Conservation (phyloP, 1,139 yeast species). For the Candida pseudoviswanathii region DNA sequence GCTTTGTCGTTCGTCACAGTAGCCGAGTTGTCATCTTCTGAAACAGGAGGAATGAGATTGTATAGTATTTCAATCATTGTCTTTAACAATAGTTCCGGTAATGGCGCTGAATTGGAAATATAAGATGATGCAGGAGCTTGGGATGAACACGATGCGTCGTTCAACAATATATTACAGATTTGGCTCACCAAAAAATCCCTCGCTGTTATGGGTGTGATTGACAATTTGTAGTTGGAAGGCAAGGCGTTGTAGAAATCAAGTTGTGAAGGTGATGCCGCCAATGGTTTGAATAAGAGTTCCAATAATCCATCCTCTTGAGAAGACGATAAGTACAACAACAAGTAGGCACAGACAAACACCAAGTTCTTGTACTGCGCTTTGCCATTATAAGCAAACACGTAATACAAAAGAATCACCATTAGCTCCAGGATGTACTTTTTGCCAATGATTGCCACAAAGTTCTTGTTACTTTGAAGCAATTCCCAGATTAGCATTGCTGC, state of each 20-base stretch:
- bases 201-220: constrained; percentile 46
- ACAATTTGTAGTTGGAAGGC: constrained; percentile 48
- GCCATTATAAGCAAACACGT: constrained; percentile 50
- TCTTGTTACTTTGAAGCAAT: constrained; percentile 67
- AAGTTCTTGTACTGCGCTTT: constrained; percentile 40
- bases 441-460: constrained; percentile 51
- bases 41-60: constrained; percentile 56
- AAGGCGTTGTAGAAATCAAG: constrained; percentile 40
- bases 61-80: constrained; percentile 59
- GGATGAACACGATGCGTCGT: constrained; percentile 1
- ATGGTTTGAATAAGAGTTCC: constrained; percentile 39
- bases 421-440: constrained; percentile 56
- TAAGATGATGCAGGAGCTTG: constrained; percentile 4
- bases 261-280: constrained; percentile 27
- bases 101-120: constrained; percentile 7
- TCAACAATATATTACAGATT: constrained; percentile 32
- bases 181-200: constrained; percentile 65
- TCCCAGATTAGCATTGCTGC: constrained; percentile 72
- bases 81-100: constrained; percentile 14
- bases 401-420: constrained; percentile 55
- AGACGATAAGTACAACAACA: constrained; percentile 62
- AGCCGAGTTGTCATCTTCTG: constrained; percentile 17
- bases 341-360: constrained; percentile 60
- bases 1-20: constrained; percentile 22
- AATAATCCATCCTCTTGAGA: constrained; percentile 38